Evolutionary conservation across 768 basidiomycete genomes (phyloP).

Genomic region (Clavulina sp.): DNA sequence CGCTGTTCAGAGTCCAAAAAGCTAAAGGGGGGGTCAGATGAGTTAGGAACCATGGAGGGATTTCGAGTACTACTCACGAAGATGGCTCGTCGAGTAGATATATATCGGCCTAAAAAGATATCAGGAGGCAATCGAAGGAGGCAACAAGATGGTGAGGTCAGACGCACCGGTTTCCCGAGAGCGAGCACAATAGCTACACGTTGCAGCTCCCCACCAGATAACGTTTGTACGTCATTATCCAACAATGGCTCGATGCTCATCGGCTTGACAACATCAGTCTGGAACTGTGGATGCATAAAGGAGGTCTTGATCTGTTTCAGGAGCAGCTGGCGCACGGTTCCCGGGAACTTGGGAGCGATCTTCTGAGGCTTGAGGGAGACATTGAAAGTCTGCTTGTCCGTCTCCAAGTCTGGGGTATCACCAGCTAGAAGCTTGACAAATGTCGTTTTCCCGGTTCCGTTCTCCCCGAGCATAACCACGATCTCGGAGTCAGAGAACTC

Average conservation of each 20-base stretch:
- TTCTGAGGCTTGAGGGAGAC: slow-evolving; percentile 99
- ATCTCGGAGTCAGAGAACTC: slow-evolving; percentile 98
- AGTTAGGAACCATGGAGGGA: neutral
- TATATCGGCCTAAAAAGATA: slow-evolving; percentile 30
- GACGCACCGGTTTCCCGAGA: slow-evolving; percentile 34
- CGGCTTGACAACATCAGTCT: slow-evolving; percentile 92
- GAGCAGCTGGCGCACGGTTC: slow-evolving; percentile 87
- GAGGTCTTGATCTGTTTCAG: slow-evolving; percentile 86
- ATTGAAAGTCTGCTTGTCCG: slow-evolving; percentile 59
- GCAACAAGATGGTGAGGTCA: slow-evolving; percentile 49
- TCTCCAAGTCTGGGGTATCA: slow-evolving; percentile 72
- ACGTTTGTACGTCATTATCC: slow-evolving; percentile 95
- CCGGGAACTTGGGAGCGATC: slow-evolving; percentile 94
- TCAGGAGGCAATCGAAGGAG: neutral
- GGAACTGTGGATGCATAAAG: slow-evolving; percentile 99
- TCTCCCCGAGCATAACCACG: slow-evolving; percentile 98
- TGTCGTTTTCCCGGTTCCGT: slow-evolving; percentile 97
- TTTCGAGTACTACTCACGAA: slow-evolving; percentile 27
- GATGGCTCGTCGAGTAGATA: slow-evolving; percentile 94
- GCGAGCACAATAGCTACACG: slow-evolving; percentile 92
- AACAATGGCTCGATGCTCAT: slow-evolving; percentile 90
- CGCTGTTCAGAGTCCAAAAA: slow-evolving; percentile 99
- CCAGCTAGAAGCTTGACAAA: slow-evolving; percentile 92
- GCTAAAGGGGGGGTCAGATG: slow-evolving; percentile 22
- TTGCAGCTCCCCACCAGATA: slow-evolving; percentile 97